phyloP scores from a whole-genome alignment of 345 rosid species.

The Microthlaspi erraticum region DNA sequence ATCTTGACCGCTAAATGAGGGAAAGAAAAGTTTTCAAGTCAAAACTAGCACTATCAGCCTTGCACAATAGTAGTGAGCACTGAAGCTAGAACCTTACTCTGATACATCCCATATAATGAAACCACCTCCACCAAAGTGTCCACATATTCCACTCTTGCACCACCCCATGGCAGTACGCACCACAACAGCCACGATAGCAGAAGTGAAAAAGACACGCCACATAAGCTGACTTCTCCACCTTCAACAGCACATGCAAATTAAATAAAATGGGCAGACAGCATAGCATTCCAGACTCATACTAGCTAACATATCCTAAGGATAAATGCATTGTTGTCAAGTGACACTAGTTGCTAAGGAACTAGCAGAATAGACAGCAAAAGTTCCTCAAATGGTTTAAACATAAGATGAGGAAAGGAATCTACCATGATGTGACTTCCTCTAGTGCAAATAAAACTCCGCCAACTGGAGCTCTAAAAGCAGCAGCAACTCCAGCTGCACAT shows the following conservation, averaged over 20 bases:
- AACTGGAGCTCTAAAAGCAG: constrained; percentile 99
- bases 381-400: constrained; percentile 5
- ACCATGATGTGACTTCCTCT: constrained; percentile 99
- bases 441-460: constrained; percentile 98
- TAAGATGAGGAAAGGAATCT: constrained; percentile 37
- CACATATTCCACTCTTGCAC: constrained; percentile 97
- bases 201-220: constrained; percentile 99
- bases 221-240: constrained; percentile 99
- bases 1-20: constrained; percentile 81
- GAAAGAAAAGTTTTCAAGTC: constrained; percentile 21
- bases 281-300: not conserved
- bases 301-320: constrained; percentile 11
- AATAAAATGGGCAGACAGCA: constrained; percentile 2
- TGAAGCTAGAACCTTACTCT: constrained; percentile 63
- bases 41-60: constrained; percentile 12
- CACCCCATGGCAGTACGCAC: constrained; percentile 96
- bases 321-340: constrained; percentile 1
- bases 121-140: constrained; percentile 96
- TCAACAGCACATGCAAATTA: constrained; percentile 39
- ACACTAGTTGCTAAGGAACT: constrained; percentile 2
- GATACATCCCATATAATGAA: constrained; percentile 97
- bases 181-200: constrained; percentile 97
- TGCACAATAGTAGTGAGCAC: constrained; percentile 20
- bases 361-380: not conserved
- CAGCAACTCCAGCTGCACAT: constrained; percentile 99